Base-by-base conservation (phyloP, 176 grass and related monocot genomes). In the Aegilops bicornis region DNA sequence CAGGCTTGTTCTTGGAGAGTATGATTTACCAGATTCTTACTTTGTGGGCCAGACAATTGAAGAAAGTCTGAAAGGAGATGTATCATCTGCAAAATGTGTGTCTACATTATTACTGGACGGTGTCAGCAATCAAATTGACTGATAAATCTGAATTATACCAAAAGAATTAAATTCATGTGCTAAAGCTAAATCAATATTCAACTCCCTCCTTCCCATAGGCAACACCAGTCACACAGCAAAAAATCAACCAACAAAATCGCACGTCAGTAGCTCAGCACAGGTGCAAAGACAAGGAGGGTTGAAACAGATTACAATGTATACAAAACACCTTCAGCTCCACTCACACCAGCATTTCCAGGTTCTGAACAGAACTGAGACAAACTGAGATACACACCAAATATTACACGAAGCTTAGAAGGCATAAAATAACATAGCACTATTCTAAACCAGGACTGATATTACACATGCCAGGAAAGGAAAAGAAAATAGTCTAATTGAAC, bases 401-500 rank as follows among this genome's bases (percentile, higher is more conserved):
- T n/a, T 64, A 33, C 69, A 73, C 4, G 10, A 74, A 0, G 6
- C 16, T 6, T 14, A 75, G 3, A 77, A 56, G 29, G 7, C 10
- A 25, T 70, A 70, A 70, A 17, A 37, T 58, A 50, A 33, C 22
- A 56, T 60, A 2, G 11, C 25, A 73, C 72, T 43, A 6, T 60
- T 47, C 48, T 25, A 42, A 64, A 72, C 65, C 82, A 73, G 62
- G 74, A 77, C 47, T 77, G 54, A 54, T 77, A 33, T 56, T 77
- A 77, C 0, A 58, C 19, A 22, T 19, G 54, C 54, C 7, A 56
- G 74, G 47, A 77, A 77, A 48, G 29, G 19, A 0, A 58, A 56
- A 17, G 8, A 77, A 77, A 54, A 17, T 12, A 12, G 73, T 58
- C 4, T 54, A 59, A 42, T 24, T 59, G 54, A 59, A 59, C 58